Evolutionary conservation across 176 grass and related monocot genomes (phyloP), one percentile per base, ranked within the genome.

Genomic region (Poa annua): DNA sequence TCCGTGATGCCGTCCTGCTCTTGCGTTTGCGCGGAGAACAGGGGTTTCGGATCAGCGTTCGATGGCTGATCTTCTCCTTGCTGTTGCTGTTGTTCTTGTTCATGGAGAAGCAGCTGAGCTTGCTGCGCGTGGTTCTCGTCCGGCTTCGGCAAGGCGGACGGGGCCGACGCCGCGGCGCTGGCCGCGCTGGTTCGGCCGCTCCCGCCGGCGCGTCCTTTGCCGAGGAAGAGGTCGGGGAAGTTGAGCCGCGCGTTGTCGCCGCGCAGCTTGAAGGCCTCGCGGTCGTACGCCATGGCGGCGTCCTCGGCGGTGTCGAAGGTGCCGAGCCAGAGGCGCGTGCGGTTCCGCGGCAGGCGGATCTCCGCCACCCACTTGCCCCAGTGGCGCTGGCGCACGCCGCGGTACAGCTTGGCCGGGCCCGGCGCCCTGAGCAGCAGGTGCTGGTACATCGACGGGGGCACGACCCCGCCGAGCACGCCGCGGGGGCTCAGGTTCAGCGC

Each of bases 311-410:
- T 99, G 89, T 99, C 91, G 82, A 99, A 99, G 44, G 96, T 99
- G 71, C 96, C 96, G 44, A 99, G 96, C 93, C 96, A 99, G 11
- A 95, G 91, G 8, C 96, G 80, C 13, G 89, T 93, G 75, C 96
- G 96, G 89, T 96, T 90, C 11, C 86, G 89, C 15, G 96, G 96
- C 41, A 99, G 86, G 77, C 96, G 96, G 64, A 99, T 99, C 91
- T 99, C 93, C 44, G 96, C 93, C 68, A 99, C 96, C 96, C 96
- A 99, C 81, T 96, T 99, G 13, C 96, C 96, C 96, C 96, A 99
- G 89, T 99, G 96, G 3, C 96, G 82, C 88, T 99, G 96, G 72
- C 96, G 77, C 74, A 99, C 96, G 29, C 96, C 96, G 20, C 96
- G 93, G 81, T 96, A 99, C 41, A 99, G 85, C 85, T 99, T 96